Evolutionary conservation across 176 grass and related monocot species (phyloP).

Genomic region (Triticum dicoccoides): DNA sequence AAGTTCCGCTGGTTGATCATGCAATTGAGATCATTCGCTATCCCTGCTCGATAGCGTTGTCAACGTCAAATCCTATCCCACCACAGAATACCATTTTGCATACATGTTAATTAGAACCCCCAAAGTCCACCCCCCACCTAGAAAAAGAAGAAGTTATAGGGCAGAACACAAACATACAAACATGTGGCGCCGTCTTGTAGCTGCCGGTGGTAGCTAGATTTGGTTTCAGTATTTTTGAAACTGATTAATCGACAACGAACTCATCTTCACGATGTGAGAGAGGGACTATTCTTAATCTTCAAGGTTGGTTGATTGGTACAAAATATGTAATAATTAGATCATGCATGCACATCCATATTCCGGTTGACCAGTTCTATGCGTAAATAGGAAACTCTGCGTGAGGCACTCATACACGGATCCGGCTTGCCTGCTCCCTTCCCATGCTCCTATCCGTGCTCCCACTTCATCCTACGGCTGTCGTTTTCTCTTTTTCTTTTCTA

Average conservation of each 20-base stretch:
- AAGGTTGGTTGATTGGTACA: not conserved
- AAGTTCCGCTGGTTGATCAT: not conserved
- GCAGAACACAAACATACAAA: not conserved
- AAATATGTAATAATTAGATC: not conserved
- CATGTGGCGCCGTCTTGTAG: not conserved
- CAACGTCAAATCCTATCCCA: conserved; percentile 12
- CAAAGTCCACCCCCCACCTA: not conserved
- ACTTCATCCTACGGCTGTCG: no score
- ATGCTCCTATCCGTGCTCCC: no score
- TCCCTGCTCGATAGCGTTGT: not conserved
- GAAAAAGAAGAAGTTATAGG: not conserved
- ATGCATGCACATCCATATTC: not conserved
- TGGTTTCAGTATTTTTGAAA: not conserved
- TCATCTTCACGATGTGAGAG: not conserved
- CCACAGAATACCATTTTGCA: conserved; percentile 15
- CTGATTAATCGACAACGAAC: no score
- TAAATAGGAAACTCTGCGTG: no score
- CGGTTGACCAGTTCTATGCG: no score
- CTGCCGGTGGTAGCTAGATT: not conserved
- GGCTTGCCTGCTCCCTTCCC: no score
- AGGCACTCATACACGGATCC: no score
- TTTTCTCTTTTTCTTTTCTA: no score
- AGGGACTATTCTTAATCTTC: not conserved
- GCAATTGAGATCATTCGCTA: not conserved
- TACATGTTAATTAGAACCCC: not conserved